Conservation (phyloP, 257 asterid species). For the Salvia rosmarinus region DNA sequence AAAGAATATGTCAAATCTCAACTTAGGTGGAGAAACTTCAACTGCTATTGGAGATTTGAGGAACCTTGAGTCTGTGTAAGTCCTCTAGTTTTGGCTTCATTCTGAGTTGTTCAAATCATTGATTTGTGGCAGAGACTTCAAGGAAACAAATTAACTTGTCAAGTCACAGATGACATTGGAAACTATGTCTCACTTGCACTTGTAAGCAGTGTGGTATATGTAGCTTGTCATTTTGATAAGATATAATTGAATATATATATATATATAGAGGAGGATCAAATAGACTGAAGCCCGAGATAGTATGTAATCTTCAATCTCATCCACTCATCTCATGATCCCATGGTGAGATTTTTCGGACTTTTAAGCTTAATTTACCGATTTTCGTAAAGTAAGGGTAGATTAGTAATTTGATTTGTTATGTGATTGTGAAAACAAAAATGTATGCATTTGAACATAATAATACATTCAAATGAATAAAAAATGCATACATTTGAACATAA, state of each 20-base stretch:
- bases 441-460: no score
- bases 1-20: constrained; percentile 86
- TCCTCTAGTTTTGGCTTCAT: not conserved
- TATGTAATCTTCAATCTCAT: no score
- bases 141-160: constrained; percentile 89
- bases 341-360: no score
- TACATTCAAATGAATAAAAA: no score
- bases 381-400: no score
- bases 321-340: no score
- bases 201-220: constrained; percentile 42
- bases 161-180: constrained; percentile 92
- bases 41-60: constrained; percentile 81
- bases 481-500: no score
- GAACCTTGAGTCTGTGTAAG: constrained; percentile 76
- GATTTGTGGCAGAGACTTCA: constrained; percentile 66
- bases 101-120: not conserved
- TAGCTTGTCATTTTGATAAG: not conserved
- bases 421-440: no score
- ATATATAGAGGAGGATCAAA: no score
- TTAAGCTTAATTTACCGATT: no score
- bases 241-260: not conserved
- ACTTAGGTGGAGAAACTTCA: constrained; percentile 92
- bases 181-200: constrained; percentile 62
- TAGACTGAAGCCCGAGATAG: no score
- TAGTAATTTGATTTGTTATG: no score